phyloP scores from a whole-genome alignment of 257 asterid genomes.

The Plantago ovata region DNA sequence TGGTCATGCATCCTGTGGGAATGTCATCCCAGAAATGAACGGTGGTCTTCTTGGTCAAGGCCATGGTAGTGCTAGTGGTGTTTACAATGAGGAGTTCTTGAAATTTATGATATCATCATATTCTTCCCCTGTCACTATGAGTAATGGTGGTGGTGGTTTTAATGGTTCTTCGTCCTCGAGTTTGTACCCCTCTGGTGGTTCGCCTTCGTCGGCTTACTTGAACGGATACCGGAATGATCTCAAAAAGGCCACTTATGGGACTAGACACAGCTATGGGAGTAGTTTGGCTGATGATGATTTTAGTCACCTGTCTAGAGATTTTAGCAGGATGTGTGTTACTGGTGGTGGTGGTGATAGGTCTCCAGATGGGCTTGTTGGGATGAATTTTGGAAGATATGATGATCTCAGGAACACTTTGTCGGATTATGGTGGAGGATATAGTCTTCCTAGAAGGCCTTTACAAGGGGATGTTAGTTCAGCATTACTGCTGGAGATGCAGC shows the following conservation, averaged over 20 bases:
- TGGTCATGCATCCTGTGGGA: conserved; percentile 34
- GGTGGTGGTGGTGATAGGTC: conserved; percentile 33
- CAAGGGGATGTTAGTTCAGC: conserved; percentile 29
- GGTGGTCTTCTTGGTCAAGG: conserved; percentile 8
- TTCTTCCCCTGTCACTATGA: conserved; percentile 42
- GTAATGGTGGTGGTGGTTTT: conserved; percentile 49
- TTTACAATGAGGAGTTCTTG: conserved; percentile 37
- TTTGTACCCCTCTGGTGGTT: conserved; percentile 44
- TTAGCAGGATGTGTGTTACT: conserved; percentile 42
- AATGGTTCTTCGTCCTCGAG: conserved; percentile 58
- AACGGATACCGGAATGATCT: not conserved
- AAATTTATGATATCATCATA: conserved; percentile 39
- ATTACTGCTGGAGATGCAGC: conserved; percentile 33
- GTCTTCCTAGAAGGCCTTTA: conserved; percentile 24
- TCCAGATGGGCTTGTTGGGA: conserved; percentile 18
- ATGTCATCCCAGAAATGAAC: conserved; percentile 17
- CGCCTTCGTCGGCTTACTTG: conserved; percentile 39
- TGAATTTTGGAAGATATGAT: conserved; percentile 29
- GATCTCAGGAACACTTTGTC: conserved; percentile 23
- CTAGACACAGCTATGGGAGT: conserved; percentile 20
- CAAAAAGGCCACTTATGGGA: conserved; percentile 32
- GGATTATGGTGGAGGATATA: conserved; percentile 35
- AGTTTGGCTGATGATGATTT: conserved; percentile 28
- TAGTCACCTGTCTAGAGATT: conserved; percentile 35
- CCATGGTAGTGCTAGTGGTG: conserved; percentile 13